A percentile compares a stretch with the other conserved stretches of the same genome.
phyloP scores from a whole-genome alignment of 768 basidiomycete species.

The Amanita pseudoporphyria region DNA sequence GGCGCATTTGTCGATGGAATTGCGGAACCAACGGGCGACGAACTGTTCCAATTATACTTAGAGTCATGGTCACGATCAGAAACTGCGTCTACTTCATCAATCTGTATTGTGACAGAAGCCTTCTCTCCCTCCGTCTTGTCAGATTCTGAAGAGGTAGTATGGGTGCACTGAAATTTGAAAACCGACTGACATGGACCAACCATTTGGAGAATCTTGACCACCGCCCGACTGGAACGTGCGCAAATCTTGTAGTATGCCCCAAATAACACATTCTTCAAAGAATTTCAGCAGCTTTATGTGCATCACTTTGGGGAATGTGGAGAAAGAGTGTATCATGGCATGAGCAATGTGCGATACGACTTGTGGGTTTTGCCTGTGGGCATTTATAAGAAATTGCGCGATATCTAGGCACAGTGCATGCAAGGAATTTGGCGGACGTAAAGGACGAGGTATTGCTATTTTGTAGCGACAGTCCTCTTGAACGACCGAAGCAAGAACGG shows the following conservation, averaged over 20 bases:
- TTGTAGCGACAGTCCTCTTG: conserved; percentile 66
- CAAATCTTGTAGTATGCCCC: conserved; percentile 42
- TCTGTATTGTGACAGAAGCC: conserved; percentile 48
- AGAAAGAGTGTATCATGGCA: conserved; percentile 67
- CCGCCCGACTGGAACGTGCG: conserved; percentile 21
- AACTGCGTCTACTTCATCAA: conserved; percentile 38
- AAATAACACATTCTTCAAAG: conserved; percentile 55
- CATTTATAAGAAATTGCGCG: conserved; percentile 53
- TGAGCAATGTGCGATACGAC: conserved; percentile 52
- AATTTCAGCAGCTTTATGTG: conserved; percentile 53
- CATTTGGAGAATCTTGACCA: background rate
- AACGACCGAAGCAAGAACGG: conserved; percentile 52
- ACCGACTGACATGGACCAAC: background rate
- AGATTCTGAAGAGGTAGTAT: background rate
- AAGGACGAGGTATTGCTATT: conserved; percentile 46
- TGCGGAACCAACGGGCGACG: conserved; percentile 9
- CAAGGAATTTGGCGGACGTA: conserved; percentile 65
- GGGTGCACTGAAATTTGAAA: background rate
- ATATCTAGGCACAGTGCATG: conserved; percentile 66
- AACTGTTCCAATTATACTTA: conserved; percentile 21
- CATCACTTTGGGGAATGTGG: conserved; percentile 57
- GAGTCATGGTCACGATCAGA: conserved; percentile 7
- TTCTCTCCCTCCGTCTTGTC: conserved; percentile 10
- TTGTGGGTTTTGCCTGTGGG: conserved; percentile 40
- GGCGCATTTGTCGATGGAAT: conserved; percentile 44